phyloP scores from a whole-genome alignment of 805 yeast genomes.

The Candida montana region DNA sequence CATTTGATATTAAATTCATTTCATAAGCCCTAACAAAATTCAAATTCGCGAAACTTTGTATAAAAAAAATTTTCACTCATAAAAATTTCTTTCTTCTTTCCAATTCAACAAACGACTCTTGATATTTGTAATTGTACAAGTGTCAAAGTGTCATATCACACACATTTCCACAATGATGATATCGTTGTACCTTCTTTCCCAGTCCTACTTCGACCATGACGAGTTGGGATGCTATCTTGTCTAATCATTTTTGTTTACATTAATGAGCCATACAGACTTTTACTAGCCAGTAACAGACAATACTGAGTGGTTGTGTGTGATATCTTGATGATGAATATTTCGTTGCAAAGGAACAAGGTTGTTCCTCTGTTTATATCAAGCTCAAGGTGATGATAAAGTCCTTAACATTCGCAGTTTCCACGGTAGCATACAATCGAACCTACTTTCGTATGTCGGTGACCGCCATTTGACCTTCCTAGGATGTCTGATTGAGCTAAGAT shows the following conservation, averaged over 20 bases:
- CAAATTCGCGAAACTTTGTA: no score
- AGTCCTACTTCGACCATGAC: slow-evolving; percentile 90
- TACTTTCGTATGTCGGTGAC: slow-evolving; percentile 79
- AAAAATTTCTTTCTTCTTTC: no score
- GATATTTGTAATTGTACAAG: no score
- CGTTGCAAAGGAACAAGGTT: slow-evolving; percentile 5
- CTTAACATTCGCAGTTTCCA: slow-evolving; percentile 93
- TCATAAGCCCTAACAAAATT: no score
- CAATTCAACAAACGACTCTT: no score
- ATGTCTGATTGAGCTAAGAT: slow-evolving; percentile 61
- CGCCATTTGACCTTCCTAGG: slow-evolving; percentile 87
- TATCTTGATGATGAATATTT: not conserved
- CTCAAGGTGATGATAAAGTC: slow-evolving; percentile 67
- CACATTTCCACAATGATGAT: slow-evolving; percentile 30
- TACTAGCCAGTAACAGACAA: slow-evolving; percentile 82
- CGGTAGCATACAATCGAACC: slow-evolving; percentile 89
- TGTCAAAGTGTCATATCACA: no score
- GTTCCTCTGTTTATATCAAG: slow-evolving; percentile 3
- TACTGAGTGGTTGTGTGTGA: slow-evolving; percentile 43
- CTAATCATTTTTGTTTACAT: slow-evolving; percentile 18
- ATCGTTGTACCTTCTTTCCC: slow-evolving; percentile 79
- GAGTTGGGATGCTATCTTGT: slow-evolving; percentile 55
- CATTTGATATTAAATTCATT: no score
- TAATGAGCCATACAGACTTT: slow-evolving; percentile 39
- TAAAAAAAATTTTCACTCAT: no score